Evolutionary conservation across 306 rosid species (phyloP).

Genomic region (Malus orientalis): DNA sequence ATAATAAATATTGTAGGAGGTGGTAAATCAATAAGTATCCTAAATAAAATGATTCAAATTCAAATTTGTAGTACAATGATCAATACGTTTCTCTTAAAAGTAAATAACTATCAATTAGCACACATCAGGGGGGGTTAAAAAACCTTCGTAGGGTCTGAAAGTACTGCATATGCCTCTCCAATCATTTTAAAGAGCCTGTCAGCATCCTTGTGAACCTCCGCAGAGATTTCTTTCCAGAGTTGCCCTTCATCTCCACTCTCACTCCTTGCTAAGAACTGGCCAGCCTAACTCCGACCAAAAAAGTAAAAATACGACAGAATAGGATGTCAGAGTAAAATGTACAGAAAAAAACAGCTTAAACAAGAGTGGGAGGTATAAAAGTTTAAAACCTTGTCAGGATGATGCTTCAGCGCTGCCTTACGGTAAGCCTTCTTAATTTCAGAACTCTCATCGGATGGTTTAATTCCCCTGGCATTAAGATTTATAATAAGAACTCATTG

Average conservation of each 20-base stretch:
- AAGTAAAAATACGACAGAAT: neutral
- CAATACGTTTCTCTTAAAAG: neutral
- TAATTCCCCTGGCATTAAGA: constrained; percentile 22
- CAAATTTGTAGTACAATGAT: neutral
- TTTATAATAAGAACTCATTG: neutral
- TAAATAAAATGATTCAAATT: neutral
- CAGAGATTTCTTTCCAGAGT: constrained; percentile 80
- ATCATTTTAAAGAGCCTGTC: constrained; percentile 95
- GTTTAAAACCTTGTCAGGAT: constrained; percentile 29
- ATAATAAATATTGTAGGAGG: neutral
- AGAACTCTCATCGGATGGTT: constrained; percentile 12
- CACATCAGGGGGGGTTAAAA: neutral
- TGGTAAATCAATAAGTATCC: neutral
- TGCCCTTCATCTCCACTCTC: constrained; percentile 69
- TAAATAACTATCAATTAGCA: neutral
- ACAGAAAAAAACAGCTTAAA: neutral
- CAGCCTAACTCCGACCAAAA: constrained; percentile 56
- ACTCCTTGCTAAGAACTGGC: constrained; percentile 77
- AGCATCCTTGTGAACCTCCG: constrained; percentile 77
- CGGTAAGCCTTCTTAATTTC: constrained; percentile 29
- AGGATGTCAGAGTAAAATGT: neutral
- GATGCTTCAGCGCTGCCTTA: constrained; percentile 32
- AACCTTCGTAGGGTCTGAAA: constrained; percentile 76
- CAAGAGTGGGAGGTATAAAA: neutral
- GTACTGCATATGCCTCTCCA: constrained; percentile 93